A percentile compares a stretch with the other conserved stretches of the same genome.
Evolutionary conservation across 2,329 filamentous ascomycete genomes (phyloP).

Genomic region (Chrysoporthe puriensis): DNA sequence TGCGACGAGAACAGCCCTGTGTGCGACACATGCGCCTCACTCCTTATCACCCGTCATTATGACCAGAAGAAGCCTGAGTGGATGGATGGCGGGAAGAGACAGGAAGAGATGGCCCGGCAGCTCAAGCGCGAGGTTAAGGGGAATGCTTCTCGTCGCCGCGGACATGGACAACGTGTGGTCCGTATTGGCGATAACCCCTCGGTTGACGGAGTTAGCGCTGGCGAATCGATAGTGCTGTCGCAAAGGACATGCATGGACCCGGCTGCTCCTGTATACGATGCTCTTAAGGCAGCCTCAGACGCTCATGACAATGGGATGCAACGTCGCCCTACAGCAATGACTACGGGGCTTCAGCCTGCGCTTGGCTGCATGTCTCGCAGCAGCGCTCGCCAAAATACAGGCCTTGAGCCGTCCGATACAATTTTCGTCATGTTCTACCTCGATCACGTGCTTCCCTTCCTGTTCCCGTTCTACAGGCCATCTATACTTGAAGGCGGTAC

Average conservation of each 20-base stretch:
- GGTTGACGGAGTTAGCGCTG: too few relatives aligned
- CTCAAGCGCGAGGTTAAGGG: conserved; percentile 62
- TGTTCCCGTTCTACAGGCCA: conserved; percentile 35
- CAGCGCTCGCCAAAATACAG: conserved; percentile 4
- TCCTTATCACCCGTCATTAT: conserved; percentile 62
- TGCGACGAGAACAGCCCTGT: conserved; percentile 59
- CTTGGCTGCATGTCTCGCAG: conserved; percentile 20
- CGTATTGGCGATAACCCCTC: conserved; percentile 24
- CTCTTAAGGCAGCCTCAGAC: too few relatives aligned
- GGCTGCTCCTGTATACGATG: too few relatives aligned
- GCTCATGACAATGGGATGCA: too few relatives aligned
- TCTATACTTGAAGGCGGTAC: conserved; percentile 31
- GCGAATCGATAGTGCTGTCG: too few relatives aligned
- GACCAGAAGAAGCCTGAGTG: conserved; percentile 56
- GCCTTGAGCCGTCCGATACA: conserved; percentile 22
- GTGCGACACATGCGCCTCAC: conserved; percentile 53
- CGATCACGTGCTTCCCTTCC: conserved; percentile 34
- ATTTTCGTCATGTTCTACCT: conserved; percentile 34
- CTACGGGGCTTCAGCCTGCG: conserved; percentile 15
- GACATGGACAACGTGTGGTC: conserved; percentile 44
- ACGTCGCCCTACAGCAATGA: conserved; percentile 36
- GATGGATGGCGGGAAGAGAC: conserved; percentile 57
- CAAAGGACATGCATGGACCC: too few relatives aligned
- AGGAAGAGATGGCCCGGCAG: conserved; percentile 54
- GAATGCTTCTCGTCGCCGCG: too few relatives aligned